phyloP scores from a whole-genome alignment of 2,329 filamentous ascomycete species.

The Didymellaceae sp. region DNA sequence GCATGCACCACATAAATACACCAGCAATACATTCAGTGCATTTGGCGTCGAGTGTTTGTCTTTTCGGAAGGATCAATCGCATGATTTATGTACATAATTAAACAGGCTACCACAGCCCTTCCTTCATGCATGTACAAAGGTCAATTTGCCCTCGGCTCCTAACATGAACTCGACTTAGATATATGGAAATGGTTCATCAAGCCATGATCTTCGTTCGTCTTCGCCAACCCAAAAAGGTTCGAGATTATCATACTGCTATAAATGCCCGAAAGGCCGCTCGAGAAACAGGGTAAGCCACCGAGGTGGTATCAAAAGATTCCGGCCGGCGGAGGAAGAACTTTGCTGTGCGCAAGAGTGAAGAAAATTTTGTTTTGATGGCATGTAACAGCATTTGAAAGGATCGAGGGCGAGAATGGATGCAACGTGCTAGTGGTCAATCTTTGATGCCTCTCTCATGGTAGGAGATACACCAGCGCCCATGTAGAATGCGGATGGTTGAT shows the following conservation, averaged over 20 bases:
- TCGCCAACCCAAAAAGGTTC: background rate
- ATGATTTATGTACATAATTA: constrained; percentile 16
- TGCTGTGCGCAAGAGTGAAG: background rate
- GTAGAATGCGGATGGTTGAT: background rate
- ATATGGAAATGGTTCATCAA: constrained; percentile 10
- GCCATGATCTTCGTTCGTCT: constrained; percentile 11
- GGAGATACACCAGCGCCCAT: too few species aligned
- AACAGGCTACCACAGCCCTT: background rate
- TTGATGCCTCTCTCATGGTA: constrained; percentile 1
- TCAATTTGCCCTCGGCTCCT: constrained; percentile 2
- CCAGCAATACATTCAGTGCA: too few species aligned
- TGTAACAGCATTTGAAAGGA: background rate
- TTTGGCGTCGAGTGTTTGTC: too few species aligned
- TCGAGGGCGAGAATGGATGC: background rate
- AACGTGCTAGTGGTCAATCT: background rate
- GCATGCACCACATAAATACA: too few species aligned
- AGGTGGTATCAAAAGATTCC: background rate
- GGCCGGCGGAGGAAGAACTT: constrained; percentile 10
- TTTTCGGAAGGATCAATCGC: background rate
- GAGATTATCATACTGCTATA: constrained; percentile 4
- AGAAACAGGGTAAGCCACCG: background rate
- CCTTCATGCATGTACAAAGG: constrained; percentile 8
- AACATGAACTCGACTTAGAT: constrained; percentile 4
- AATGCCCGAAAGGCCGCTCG: background rate
- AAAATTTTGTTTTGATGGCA: background rate